Percentiles rank a stretch among this genome's conserved stretches.
Conservation (phyloP, 1,284 basidiomycete genomes). For the Quambalaria eucalypti region DNA sequence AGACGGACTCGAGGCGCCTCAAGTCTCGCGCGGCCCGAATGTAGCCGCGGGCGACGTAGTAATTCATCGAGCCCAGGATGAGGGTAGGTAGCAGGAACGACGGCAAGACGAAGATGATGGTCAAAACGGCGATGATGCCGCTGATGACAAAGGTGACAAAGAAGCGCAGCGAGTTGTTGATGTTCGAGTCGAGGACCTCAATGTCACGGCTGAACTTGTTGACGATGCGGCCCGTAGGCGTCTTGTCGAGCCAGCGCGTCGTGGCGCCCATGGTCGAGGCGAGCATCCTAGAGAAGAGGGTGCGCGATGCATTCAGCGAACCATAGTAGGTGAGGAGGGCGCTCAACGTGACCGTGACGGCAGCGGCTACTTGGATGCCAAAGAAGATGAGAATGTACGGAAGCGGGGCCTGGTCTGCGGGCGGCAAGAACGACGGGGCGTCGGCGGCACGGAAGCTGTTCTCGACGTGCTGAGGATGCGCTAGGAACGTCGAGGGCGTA, state of each 20-base stretch:
- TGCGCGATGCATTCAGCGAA: constrained; percentile 15
- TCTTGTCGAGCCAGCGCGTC: constrained; percentile 29
- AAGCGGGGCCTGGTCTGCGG: neutral
- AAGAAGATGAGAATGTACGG: constrained; percentile 1
- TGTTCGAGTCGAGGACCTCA: constrained; percentile 51
- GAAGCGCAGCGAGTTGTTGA: constrained; percentile 18
- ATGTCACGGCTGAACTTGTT: constrained; percentile 52
- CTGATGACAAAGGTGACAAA: constrained; percentile 7
- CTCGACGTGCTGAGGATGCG: neutral
- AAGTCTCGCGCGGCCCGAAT: constrained; percentile 52
- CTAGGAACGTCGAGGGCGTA: neutral
- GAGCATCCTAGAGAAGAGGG: constrained; percentile 29
- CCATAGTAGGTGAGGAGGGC: constrained; percentile 1
- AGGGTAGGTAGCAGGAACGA: constrained; percentile 27
- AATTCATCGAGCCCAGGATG: constrained; percentile 42
- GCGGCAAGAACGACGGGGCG: neutral
- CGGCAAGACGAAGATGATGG: constrained; percentile 7
- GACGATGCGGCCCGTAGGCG: constrained; percentile 50
- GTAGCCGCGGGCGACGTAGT: constrained; percentile 49
- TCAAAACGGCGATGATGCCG: constrained; percentile 46
- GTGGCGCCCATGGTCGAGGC: constrained; percentile 26
- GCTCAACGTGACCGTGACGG: neutral
- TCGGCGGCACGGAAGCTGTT: no score
- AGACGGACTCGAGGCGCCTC: constrained; percentile 37
- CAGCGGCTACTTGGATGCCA: neutral